phyloP scores from a whole-genome alignment of 495 filamentous ascomycete species.

The Penicillium diatomitis region DNA sequence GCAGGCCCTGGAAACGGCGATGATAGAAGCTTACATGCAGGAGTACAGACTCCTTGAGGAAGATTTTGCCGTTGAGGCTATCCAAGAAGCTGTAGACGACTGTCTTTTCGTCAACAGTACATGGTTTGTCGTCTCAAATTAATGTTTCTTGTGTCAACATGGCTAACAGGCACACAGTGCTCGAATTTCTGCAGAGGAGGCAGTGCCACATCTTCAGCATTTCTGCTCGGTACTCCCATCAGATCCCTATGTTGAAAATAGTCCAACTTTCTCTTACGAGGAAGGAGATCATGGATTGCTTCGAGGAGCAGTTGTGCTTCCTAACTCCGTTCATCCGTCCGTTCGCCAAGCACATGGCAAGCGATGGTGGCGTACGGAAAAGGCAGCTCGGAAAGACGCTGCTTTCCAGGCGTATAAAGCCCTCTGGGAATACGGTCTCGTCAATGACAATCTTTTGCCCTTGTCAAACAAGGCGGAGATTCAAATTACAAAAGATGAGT shows the following conservation, averaged over 20 bases:
- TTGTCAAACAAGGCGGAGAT: constrained; percentile 20
- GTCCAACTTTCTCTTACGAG: constrained; percentile 40
- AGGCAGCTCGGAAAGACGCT: constrained; percentile 68
- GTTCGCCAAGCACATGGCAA: constrained; percentile 48
- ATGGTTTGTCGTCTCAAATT: constrained; percentile 25
- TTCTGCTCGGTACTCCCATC: constrained; percentile 61
- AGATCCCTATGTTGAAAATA: constrained; percentile 44
- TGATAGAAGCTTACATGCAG: constrained; percentile 67
- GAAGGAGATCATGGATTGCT: constrained; percentile 9
- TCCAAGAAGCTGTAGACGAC: constrained; percentile 34
- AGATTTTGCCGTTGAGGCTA: constrained; percentile 40
- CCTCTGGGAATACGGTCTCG: constrained; percentile 58
- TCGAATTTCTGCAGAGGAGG: constrained; percentile 61
- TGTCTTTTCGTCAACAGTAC: constrained; percentile 44
- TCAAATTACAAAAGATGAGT: neutral
- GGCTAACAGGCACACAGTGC: constrained; percentile 42
- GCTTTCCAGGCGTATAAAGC: constrained; percentile 73
- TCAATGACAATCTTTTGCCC: constrained; percentile 77
- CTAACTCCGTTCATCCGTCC: constrained; percentile 54
- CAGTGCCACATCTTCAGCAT: constrained; percentile 67
- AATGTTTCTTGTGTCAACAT: neutral
- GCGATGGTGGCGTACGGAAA: constrained; percentile 59
- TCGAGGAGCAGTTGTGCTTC: constrained; percentile 51
- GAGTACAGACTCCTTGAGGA: constrained; percentile 47
- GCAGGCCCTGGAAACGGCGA: constrained; percentile 55